Evolutionary conservation across 2,329 filamentous ascomycete genomes (phyloP).

Genomic region (Sporothrix brunneoviolacea): DNA sequence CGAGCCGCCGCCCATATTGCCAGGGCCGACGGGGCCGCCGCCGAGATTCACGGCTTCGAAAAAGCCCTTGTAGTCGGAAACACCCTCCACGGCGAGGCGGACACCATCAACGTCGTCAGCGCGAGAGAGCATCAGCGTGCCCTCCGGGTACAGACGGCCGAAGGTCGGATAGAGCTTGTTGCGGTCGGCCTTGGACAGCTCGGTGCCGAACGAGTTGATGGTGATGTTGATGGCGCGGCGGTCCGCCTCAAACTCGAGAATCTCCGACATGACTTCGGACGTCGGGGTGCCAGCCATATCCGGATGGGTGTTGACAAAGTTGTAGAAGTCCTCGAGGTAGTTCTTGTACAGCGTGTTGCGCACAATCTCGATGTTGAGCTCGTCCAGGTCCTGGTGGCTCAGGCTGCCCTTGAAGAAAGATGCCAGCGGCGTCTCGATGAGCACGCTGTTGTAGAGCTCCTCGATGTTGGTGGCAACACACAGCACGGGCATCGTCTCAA

Average conservation of each 20-base stretch:
- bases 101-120: constrained; percentile 95
- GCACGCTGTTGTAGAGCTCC: constrained; percentile 94
- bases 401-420: constrained; percentile 96
- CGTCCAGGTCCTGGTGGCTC: constrained; percentile 93
- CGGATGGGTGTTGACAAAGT: constrained; percentile 83
- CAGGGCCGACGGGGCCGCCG: constrained; percentile 63
- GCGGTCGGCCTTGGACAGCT: constrained; percentile 85
- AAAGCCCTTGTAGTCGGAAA: constrained; percentile 89
- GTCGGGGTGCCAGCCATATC: constrained; percentile 87
- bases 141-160: constrained; percentile 86
- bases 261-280: constrained; percentile 89
- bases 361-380: constrained; percentile 98
- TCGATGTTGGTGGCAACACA: constrained; percentile 98
- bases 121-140: constrained; percentile 86
- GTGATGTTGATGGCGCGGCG: constrained; percentile 98
- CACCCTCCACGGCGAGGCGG: constrained; percentile 83
- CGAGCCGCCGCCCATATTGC: constrained; percentile 79
- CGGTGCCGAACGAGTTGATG: constrained; percentile 95
- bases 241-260: constrained; percentile 94
- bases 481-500: constrained; percentile 96
- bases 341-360: constrained; percentile 99
- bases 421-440: constrained; percentile 93
- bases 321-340: constrained; percentile 95
- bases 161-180: constrained; percentile 95
- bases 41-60: constrained; percentile 84